Base-by-base conservation (phyloP, 2,329 filamentous ascomycete species). In the Xylaria sp. region DNA sequence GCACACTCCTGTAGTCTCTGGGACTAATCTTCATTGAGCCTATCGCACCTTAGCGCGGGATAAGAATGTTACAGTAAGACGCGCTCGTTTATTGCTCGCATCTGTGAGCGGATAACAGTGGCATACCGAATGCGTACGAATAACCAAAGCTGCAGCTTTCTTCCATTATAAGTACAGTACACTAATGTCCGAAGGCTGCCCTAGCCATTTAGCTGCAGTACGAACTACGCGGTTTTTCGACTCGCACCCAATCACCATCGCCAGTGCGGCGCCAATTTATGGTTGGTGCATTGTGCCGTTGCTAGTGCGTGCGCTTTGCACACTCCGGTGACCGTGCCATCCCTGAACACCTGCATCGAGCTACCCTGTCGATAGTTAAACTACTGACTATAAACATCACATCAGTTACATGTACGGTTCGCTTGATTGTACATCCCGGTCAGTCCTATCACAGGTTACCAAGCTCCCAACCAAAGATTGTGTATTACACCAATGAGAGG, bases 261-360 rank as follows among this genome's bases (percentile, higher is more conserved):
- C 30, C 34, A 55, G 12, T 20, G 25, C 25, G 43, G 32, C 20
- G 45, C 53, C 34, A 63, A 59, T 39, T 53, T 62, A 12, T 66
- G 43, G 59, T 66, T 50, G 53, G 61, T 58, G 62, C 20, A 52
- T 53, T 30, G 55, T 36, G 56, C 39, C 45, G 28, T 53, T 66
- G 8, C 52, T 66, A 66, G 59, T 18, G 46, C 18, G 20, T 58
- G 36, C 34, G 53, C 65, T 36, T 65, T 46, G 43, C 45, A 28
- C 34, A 41, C 23, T 20, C 20, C 30, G 23, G 15, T 46, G 43
- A 50, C 64, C 64, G 61, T 69, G 60, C 65, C 67, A 69, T 52
- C 63, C 63, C 30, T 67, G 67, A 60, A 12, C 13, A 20, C 5
- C 25, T 46, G 43, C 53, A 63, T 34, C 55, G 18, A 66, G 53